Evolutionary conservation across 2,329 filamentous ascomycete species (phyloP).

Genomic region (Whalleya microplaca): DNA sequence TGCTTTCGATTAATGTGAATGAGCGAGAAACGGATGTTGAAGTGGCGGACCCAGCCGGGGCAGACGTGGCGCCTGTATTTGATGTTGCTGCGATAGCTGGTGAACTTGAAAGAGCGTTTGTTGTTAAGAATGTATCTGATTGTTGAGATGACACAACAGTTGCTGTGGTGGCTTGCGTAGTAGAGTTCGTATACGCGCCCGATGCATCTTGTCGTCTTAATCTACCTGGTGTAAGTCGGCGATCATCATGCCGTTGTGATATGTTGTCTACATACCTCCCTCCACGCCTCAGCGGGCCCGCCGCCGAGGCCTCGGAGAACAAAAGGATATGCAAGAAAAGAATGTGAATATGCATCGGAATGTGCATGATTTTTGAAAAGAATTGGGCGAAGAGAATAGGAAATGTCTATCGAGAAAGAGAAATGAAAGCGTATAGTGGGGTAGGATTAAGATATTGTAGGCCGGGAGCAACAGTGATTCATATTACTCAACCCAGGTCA

Average conservation of each 20-base stretch:
- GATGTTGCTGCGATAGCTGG: conserved; percentile 5
- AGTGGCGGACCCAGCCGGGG: conserved; percentile 11
- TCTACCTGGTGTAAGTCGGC: conserved; percentile 30
- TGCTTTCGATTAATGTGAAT: conserved; percentile 25
- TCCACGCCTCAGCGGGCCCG: conserved; percentile 36
- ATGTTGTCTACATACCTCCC: conserved; percentile 29
- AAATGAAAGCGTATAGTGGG: conserved; percentile 16
- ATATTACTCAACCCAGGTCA: conserved; percentile 29
- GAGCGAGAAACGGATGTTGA: conserved; percentile 26
- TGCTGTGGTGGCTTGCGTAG: conserved; percentile 12
- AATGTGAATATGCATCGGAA: conserved; percentile 34
- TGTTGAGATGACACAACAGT: conserved; percentile 13
- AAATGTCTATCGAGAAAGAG: conserved; percentile 20
- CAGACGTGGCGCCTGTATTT: conserved; percentile 4
- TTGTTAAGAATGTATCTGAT: conserved; percentile 8
- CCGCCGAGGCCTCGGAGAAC: conserved; percentile 36
- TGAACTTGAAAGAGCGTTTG: conserved; percentile 4
- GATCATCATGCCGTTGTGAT: background rate
- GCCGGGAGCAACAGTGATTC: conserved; percentile 26
- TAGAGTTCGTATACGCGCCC: conserved; percentile 27
- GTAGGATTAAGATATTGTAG: conserved; percentile 17
- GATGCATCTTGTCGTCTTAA: conserved; percentile 25
- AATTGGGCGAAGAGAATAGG: conserved; percentile 13
- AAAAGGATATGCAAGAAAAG: conserved; percentile 35
- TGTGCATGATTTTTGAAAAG: conserved; percentile 10